These are phyloP conservation scores for Penicillium cinerascens DNA, from an alignment of 495 filamentous ascomycete species.

Conservation along the genomic window DNA sequence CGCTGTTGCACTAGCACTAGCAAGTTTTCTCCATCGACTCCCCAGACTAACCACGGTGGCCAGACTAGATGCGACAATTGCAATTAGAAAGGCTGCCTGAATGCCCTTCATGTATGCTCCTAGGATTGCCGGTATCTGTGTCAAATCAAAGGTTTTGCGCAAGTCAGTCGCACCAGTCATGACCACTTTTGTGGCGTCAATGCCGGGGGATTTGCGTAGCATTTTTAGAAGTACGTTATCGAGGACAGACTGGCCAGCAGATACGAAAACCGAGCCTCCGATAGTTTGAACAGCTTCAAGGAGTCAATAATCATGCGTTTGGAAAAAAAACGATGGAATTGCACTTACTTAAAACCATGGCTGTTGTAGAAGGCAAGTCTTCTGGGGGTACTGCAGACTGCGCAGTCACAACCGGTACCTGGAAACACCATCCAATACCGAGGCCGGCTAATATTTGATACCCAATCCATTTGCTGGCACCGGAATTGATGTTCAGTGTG, in stretches of 20 bases:
- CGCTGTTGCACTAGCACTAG: too few species aligned
- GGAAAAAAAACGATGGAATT: too few species aligned
- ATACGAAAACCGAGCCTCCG: slow-evolving; percentile 8
- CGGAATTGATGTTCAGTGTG: slow-evolving; percentile 23
- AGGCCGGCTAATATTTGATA: slow-evolving; percentile 52
- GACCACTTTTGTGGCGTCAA: too few species aligned
- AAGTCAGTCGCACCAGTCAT: too few species aligned
- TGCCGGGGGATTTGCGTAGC: too few species aligned
- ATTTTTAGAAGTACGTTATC: slow-evolving; percentile 60
- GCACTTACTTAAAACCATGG: slow-evolving; percentile 7
- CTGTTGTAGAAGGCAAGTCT: not conserved
- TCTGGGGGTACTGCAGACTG: too few species aligned
- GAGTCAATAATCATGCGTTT: not conserved
- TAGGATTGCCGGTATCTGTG: too few species aligned
- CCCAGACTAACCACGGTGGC: too few species aligned
- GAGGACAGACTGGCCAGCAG: slow-evolving; percentile 51
- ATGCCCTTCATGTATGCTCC: not conserved
- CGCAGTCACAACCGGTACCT: slow-evolving; percentile 50
- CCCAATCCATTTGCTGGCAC: slow-evolving; percentile 1
- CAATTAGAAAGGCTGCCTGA: slow-evolving; percentile 7
- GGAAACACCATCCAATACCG: slow-evolving; percentile 61
- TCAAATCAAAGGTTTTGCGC: too few species aligned
- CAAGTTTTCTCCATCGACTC: too few species aligned
- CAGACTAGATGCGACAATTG: slow-evolving; percentile 1
- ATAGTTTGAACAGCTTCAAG: slow-evolving; percentile 8